phyloP scores from a whole-genome alignment of 1,284 basidiomycete genomes.

The Ustilago shanxiensis region DNA sequence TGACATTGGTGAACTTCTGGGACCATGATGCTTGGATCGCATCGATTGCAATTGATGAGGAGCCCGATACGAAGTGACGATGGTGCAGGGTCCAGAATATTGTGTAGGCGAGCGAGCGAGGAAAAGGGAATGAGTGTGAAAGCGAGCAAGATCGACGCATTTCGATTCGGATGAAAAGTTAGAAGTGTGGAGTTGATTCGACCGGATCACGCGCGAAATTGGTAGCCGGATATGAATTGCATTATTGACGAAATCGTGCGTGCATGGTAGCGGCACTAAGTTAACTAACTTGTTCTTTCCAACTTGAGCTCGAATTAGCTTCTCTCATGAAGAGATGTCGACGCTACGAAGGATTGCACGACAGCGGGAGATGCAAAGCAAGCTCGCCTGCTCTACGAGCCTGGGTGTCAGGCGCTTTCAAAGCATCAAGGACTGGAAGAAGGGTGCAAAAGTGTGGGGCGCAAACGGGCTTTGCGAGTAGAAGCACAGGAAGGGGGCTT shows the following conservation, averaged over 20 bases:
- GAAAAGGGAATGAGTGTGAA: slow-evolving; percentile 16
- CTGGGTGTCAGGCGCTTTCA: not conserved
- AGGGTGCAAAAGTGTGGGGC: not conserved
- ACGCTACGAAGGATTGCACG: no score
- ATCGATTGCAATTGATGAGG: no score
- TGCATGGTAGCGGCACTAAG: not conserved
- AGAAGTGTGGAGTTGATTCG: not conserved
- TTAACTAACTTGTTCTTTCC: not conserved
- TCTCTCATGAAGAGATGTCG: no score
- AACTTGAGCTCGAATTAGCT: no score
- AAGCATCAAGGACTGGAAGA: not conserved
- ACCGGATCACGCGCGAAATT: slow-evolving; percentile 15
- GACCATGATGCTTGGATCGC: no score
- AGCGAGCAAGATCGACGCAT: slow-evolving; percentile 9
- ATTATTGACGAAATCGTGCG: slow-evolving; percentile 12
- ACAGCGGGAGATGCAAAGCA: not conserved
- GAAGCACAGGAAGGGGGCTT: not conserved
- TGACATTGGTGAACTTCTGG: not conserved
- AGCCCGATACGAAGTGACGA: not conserved
- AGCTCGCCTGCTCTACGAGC: not conserved
- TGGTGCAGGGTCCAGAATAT: not conserved
- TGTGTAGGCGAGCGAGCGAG: not conserved
- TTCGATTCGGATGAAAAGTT: not conserved
- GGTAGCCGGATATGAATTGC: slow-evolving; percentile 9
- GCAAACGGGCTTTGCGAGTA: not conserved